Conservation (phyloP, 129 eudicot species). For the Rutidosis leptorrhynchoides region DNA sequence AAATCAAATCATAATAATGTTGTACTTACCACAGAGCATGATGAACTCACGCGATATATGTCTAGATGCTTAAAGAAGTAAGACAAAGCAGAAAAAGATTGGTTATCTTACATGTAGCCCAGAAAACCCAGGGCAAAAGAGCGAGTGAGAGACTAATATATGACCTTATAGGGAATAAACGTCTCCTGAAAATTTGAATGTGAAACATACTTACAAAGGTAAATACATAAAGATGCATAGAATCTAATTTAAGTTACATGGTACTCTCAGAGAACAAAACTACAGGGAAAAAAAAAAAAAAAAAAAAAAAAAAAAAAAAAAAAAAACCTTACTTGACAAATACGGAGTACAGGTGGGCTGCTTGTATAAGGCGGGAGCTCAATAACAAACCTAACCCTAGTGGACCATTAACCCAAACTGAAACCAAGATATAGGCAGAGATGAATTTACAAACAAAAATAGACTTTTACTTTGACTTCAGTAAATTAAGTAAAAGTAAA, state of each 20-base stretch:
- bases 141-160: slow-evolving; percentile 58
- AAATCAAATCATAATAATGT: background rate
- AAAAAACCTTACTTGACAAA: slow-evolving; percentile 66
- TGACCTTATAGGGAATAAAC: slow-evolving; percentile 74
- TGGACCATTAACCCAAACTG: slow-evolving; percentile 88
- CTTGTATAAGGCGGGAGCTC: slow-evolving; percentile 78
- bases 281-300: background rate
- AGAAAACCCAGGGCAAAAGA: slow-evolving; percentile 80
- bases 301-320: slow-evolving; percentile 8
- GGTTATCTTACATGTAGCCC: slow-evolving; percentile 59
- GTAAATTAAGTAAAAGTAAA: slow-evolving; percentile 11
- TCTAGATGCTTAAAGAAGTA: slow-evolving; percentile 1
- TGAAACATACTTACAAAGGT: background rate
- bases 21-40: background rate
- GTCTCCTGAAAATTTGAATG: slow-evolving; percentile 61
- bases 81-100: background rate
- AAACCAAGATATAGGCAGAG: slow-evolving; percentile 19
- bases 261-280: slow-evolving; percentile 1
- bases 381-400: slow-evolving; percentile 87
- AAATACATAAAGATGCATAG: slow-evolving; percentile 2
- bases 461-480: slow-evolving; percentile 5
- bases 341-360: slow-evolving; percentile 59
- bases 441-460: slow-evolving; percentile 19
- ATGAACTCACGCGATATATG: background rate
- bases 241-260: background rate